phyloP scores from a whole-genome alignment of 345 rosid genomes.

The Ceriops decandra region DNA sequence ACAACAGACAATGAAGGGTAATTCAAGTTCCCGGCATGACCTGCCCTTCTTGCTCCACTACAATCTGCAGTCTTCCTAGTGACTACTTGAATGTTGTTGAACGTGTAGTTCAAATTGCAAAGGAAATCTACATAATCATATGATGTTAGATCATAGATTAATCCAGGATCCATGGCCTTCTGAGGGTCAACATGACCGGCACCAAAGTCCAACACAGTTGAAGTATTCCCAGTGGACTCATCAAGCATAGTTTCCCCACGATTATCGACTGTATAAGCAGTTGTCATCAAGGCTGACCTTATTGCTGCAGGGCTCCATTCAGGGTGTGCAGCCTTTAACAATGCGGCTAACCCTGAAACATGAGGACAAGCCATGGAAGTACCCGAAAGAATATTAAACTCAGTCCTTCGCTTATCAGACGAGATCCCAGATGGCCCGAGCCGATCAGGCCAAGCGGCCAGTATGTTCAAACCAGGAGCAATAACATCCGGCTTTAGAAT shows the following conservation, averaged over 20 bases:
- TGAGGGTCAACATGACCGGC: slow-evolving; percentile 33
- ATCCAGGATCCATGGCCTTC: slow-evolving; percentile 30
- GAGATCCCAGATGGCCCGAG: slow-evolving; percentile 26
- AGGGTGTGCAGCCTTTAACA: slow-evolving; percentile 32
- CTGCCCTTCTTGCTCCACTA: slow-evolving; percentile 29
- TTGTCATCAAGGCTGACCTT: slow-evolving; percentile 33
- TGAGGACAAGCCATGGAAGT: slow-evolving; percentile 39
- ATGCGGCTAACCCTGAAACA: slow-evolving; percentile 32
- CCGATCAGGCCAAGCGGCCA: slow-evolving; percentile 36
- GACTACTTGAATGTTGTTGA: slow-evolving; percentile 15
- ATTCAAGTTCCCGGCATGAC: slow-evolving; percentile 33
- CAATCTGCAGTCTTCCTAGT: slow-evolving; percentile 31
- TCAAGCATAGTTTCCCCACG: slow-evolving; percentile 28
- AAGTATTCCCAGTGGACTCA: slow-evolving; percentile 29
- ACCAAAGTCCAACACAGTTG: slow-evolving; percentile 28
- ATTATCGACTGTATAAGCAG: slow-evolving; percentile 33
- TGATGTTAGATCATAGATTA: slow-evolving; percentile 24
- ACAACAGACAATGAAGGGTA: slow-evolving; percentile 30
- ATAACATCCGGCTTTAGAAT: slow-evolving; percentile 32
- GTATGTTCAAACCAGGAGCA: slow-evolving; percentile 37
- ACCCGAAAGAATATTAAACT: slow-evolving; percentile 33
- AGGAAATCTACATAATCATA: slow-evolving; percentile 29
- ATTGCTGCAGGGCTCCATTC: slow-evolving; percentile 34
- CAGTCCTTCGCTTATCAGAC: slow-evolving; percentile 17
- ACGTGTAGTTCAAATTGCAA: slow-evolving; percentile 30